phyloP scores from a whole-genome alignment of 768 basidiomycete genomes.

The Hypholoma sublateritium region DNA sequence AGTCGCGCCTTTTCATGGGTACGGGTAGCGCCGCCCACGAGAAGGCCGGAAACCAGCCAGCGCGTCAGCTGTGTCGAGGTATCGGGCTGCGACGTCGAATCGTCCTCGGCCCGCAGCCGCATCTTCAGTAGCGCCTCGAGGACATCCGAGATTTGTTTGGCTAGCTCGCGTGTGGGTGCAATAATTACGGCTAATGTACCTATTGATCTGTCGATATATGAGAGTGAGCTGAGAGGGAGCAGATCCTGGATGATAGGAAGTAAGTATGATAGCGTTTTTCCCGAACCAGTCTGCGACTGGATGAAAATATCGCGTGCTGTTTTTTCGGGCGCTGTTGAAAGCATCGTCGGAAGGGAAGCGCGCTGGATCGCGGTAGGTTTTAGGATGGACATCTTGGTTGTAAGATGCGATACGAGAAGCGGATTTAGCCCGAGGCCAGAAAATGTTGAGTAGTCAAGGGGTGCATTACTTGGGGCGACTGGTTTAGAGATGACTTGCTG shows the following conservation, averaged over 20 bases:
- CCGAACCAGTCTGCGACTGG: conserved; percentile 96
- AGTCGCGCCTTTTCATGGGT: conserved; percentile 95
- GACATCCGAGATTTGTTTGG: conserved; percentile 97
- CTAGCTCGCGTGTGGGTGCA: conserved; percentile 93
- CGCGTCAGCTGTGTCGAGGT: conserved; percentile 61
- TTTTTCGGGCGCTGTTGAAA: conserved; percentile 33
- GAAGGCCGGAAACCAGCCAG: conserved; percentile 91
- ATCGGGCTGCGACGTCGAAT: conserved; percentile 48
- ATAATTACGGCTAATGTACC: conserved; percentile 95
- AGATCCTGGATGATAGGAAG: conserved; percentile 95
- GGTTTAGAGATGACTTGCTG: conserved; percentile 24
- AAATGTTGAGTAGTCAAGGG: conserved; percentile 79
- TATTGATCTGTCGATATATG: conserved; percentile 92
- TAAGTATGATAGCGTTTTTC: conserved; percentile 92
- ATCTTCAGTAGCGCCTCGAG: conserved; percentile 79
- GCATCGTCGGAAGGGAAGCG: conserved; percentile 61
- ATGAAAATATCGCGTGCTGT: conserved; percentile 79
- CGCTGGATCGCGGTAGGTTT: conserved; percentile 92
- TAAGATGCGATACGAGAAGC: conserved; percentile 74
- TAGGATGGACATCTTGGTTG: conserved; percentile 74
- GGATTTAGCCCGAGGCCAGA: conserved; percentile 81
- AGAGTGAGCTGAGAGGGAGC: conserved; percentile 83
- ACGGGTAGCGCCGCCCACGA: conserved; percentile 92
- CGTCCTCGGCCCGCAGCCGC: conserved; percentile 61
- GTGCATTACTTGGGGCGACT: conserved; percentile 78